Conservation (phyloP, 2,329 filamentous ascomycete species). For the Rosellinia necatrix region DNA sequence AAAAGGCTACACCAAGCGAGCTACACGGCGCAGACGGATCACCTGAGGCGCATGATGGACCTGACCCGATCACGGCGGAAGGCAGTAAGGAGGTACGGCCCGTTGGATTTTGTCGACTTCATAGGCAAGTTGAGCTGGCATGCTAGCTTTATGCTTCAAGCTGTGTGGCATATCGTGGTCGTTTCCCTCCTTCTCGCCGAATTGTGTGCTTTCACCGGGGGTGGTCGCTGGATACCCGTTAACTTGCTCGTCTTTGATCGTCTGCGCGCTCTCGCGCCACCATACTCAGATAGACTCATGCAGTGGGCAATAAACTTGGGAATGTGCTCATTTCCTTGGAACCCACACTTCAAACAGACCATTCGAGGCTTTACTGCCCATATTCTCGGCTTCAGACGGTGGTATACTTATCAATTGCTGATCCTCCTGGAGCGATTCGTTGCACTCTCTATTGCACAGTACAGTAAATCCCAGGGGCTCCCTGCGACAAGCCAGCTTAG, state of each 20-base stretch:
- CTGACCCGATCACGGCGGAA: conserved; percentile 57
- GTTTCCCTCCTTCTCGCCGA: conserved; percentile 37
- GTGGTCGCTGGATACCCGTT: conserved; percentile 25
- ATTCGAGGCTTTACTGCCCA: conserved; percentile 63
- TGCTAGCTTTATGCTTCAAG: conserved; percentile 43
- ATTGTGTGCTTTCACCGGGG: conserved; percentile 20
- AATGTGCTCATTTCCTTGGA: conserved; percentile 67
- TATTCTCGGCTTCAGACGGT: conserved; percentile 63
- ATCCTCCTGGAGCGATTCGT: conserved; percentile 60
- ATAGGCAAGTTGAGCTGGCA: conserved; percentile 55
- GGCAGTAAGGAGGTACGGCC: conserved; percentile 45
- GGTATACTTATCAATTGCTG: conserved; percentile 69
- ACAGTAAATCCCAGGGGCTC: conserved; percentile 45
- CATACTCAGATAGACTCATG: conserved; percentile 47
- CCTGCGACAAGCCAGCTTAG: conserved; percentile 50
- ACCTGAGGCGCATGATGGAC: conserved; percentile 75
- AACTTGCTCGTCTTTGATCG: conserved; percentile 27
- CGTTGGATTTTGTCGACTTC: conserved; percentile 49
- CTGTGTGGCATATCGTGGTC: conserved; percentile 53
- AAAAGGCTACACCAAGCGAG: conserved; percentile 70
- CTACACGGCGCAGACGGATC: conserved; percentile 84
- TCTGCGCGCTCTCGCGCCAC: conserved; percentile 43
- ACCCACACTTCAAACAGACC: conserved; percentile 66
- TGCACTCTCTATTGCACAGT: conserved; percentile 49
- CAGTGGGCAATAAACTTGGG: conserved; percentile 55